Percentiles rank a stretch among this genome's conserved stretches.
Conservation (phyloP, 2,329 filamentous ascomycete genomes). For the Xylaria sp. region DNA sequence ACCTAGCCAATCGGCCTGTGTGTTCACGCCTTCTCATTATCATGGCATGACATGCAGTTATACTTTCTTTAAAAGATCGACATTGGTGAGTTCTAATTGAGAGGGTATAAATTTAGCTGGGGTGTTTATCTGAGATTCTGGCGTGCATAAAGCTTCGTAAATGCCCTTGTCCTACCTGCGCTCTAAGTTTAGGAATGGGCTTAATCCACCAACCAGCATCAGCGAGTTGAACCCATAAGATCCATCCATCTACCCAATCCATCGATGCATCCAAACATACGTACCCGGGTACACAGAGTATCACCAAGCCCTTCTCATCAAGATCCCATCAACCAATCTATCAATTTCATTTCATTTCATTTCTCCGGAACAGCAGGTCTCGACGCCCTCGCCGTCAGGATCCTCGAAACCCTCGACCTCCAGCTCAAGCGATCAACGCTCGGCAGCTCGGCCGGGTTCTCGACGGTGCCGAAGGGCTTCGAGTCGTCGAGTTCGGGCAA, state of each 20-base stretch:
- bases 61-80: not conserved
- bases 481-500: conserved; percentile 41
- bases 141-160: not conserved
- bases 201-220: conserved; percentile 5
- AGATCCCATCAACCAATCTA: not conserved
- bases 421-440: conserved; percentile 39
- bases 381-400: not conserved
- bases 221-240: conserved; percentile 9
- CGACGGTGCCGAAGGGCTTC: conserved; percentile 40
- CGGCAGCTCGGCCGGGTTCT: conserved; percentile 46
- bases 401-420: conserved; percentile 41
- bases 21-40: not conserved
- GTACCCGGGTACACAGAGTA: not conserved
- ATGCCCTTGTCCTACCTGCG: too few relatives aligned
- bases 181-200: not conserved
- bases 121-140: not conserved
- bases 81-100: not conserved
- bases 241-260: not conserved
- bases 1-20: not conserved
- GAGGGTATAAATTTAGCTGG: not conserved
- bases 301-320: not conserved
- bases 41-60: not conserved
- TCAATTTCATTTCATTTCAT: not conserved
- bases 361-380: not conserved
- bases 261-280: not conserved